These are phyloP conservation scores for Canariomyces notabilis DNA, from an alignment of 2,329 filamentous ascomycete species.

Conservation along the genomic window DNA sequence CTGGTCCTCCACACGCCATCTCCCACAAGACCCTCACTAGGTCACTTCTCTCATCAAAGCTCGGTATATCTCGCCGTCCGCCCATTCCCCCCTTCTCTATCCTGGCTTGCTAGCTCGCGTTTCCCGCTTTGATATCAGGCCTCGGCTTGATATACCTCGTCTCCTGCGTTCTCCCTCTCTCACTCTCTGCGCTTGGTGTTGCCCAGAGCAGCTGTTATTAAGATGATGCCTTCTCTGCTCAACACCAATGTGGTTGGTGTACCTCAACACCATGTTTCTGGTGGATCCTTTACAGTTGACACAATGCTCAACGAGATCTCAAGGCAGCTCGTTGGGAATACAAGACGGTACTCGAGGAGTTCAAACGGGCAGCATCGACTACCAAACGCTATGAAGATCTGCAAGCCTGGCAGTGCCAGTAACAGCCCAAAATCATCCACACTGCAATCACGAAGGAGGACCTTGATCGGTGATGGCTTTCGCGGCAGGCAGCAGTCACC, in stretches of 20 bases:
- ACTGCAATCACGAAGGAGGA: conserved; percentile 49
- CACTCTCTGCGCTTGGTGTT: conserved; percentile 1
- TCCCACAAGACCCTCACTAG: conserved; percentile 7
- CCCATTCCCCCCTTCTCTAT: conserved; percentile 6
- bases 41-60: not conserved
- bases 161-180: not conserved
- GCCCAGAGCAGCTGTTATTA: conserved; percentile 26
- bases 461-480: conserved; percentile 47
- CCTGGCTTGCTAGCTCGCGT: not conserved
- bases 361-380: conserved; percentile 45
- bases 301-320: conserved; percentile 47
- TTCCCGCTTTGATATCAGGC: conserved; percentile 1
- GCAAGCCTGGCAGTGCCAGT: conserved; percentile 62
- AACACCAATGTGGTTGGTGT: conserved; percentile 30
- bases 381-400: conserved; percentile 52
- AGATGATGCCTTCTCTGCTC: conserved; percentile 31
- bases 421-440: conserved; percentile 60
- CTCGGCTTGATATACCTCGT: conserved; percentile 1
- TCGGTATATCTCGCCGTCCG: not conserved
- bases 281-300: conserved; percentile 36
- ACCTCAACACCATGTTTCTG: conserved; percentile 15
- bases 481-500: conserved; percentile 34
- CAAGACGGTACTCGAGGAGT: conserved; percentile 44
- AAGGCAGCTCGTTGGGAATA: conserved; percentile 46
- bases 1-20: conserved; percentile 5